A percentile compares a stretch with the other conserved stretches of the same genome.
Conservation (phyloP, 306 rosid species). For the Vicia faba region DNA sequence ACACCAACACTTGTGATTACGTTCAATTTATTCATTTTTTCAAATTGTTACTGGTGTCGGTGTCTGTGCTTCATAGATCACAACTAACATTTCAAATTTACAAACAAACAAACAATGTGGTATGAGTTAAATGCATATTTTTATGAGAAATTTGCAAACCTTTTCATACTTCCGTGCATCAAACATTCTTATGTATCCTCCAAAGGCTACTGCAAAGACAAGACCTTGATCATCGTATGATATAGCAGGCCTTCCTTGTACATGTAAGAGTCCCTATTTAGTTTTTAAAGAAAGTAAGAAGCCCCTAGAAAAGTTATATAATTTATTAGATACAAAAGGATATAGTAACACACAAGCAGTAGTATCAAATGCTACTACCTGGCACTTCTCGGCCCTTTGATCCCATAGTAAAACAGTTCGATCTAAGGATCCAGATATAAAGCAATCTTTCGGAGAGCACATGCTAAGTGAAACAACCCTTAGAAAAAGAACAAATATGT, state of each 20-base stretch:
- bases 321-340: constrained; percentile 29
- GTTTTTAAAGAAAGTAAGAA: constrained; percentile 35
- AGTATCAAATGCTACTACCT: constrained; percentile 49
- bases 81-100: constrained; percentile 22
- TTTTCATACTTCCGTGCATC: constrained; percentile 87
- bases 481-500: constrained; percentile 39
- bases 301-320: constrained; percentile 30
- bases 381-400: constrained; percentile 92
- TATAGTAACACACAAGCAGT: constrained; percentile 30
- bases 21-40: too few species aligned
- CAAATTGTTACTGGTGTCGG: too few species aligned
- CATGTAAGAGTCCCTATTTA: constrained; percentile 80
- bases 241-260: constrained; percentile 95
- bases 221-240: constrained; percentile 95
- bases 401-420: constrained; percentile 95
- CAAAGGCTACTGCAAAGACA: constrained; percentile 89
- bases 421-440: constrained; percentile 93
- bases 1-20: too few species aligned
- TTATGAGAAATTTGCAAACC: constrained; percentile 51
- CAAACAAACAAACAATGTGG: constrained; percentile 5
- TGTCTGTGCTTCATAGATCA: not conserved
- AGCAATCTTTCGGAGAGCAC: constrained; percentile 82
- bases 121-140: constrained; percentile 6
- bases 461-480: constrained; percentile 96
- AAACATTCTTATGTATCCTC: constrained; percentile 86